phyloP scores from a whole-genome alignment of 2,329 filamentous ascomycete species.

The Neofusicoccum umdonicola region DNA sequence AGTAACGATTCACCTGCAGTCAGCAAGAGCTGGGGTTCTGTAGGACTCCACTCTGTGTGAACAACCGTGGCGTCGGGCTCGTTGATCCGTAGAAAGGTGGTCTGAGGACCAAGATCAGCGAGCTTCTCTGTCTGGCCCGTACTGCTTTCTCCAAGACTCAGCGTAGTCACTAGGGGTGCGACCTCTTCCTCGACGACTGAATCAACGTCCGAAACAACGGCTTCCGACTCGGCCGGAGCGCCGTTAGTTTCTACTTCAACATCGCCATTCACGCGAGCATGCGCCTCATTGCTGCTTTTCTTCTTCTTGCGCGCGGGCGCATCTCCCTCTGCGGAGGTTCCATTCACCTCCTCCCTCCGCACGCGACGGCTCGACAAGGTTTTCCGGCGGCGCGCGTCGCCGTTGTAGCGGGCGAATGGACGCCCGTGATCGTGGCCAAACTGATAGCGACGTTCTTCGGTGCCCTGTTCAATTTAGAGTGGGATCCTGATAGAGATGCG shows the following conservation, averaged over 20 bases:
- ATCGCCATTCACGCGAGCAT: slow-evolving; percentile 44
- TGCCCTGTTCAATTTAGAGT: slow-evolving; percentile 5
- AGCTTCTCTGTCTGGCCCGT: slow-evolving; percentile 38
- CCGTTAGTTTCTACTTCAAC: slow-evolving; percentile 47
- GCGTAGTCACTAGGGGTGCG: slow-evolving; percentile 33
- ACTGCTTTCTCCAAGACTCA: slow-evolving; percentile 38
- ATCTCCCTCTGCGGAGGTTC: slow-evolving; percentile 34
- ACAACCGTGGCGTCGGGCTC: slow-evolving; percentile 27
- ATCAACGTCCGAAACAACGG: slow-evolving; percentile 35
- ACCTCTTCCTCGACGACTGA: slow-evolving; percentile 38
- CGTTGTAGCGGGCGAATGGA: slow-evolving; percentile 38
- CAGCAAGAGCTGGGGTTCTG: slow-evolving; percentile 30
- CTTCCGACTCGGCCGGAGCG: slow-evolving; percentile 35
- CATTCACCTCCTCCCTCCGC: slow-evolving; percentile 11
- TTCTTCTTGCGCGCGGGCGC: slow-evolving; percentile 33
- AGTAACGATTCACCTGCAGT: slow-evolving; percentile 36
- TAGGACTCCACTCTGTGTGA: slow-evolving; percentile 37
- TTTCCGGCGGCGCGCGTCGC: slow-evolving; percentile 25
- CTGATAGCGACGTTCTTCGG: slow-evolving; percentile 29
- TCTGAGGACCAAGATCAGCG: slow-evolving; percentile 30
- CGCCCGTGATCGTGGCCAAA: slow-evolving; percentile 41
- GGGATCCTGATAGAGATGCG: not conserved
- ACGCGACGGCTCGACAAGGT: slow-evolving; percentile 13
- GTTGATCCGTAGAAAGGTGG: slow-evolving; percentile 27
- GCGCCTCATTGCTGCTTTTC: slow-evolving; percentile 27